Base-by-base conservation (phyloP, 2,329 filamentous ascomycete genomes). In the Microcyclosporella mali region DNA sequence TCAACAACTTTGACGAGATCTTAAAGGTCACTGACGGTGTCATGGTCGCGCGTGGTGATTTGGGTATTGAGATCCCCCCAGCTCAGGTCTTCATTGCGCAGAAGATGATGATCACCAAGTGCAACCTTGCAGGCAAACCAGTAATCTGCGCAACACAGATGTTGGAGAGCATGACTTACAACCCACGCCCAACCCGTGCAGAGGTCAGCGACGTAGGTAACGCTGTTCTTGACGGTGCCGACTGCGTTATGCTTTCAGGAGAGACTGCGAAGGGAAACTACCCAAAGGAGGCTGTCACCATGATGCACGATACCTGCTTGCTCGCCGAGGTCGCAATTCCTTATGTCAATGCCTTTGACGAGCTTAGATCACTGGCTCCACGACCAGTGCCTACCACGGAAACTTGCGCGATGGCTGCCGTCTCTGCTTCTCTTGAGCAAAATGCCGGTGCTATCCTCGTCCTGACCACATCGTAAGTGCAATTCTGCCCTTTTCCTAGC, bases 31-130 rank as follows among this genome's bases (percentile, higher is more conserved):
- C 92, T 4, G 92, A 98, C 68, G 92, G 92, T 78, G 89, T 98
- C 75, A 98, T 98, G 92, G 92, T 98, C 58, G 92, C 92, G 62
- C 90, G 92, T 81, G 92, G 92, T 74, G 92, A 97, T 66, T 75
- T 95, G 54, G 92, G 92, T 76, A 98, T 98, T 61, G 92, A 98
- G 74, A 98, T 98, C 60, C 90, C 92, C 37, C 90, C 92, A 49
- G 88, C 90, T 53, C 92, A 98, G 78, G 92, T 98, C 56, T 98
- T 98, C 71, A 88, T 94, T 58, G 92, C 92, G 44, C 92, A 98
- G 78, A 98, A 98, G 85, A 98, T 98, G 87, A 89, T 98, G 80
- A 98, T 98, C 70, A 89, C 92, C 72, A 97, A 97, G 83, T 98
- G 92, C 82, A 98, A 98, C 78, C 82, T 95, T 65, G 89, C 88